Conservation (phyloP, 108 stramenopile species). For the Pseudonitzschia pungens region DNA sequence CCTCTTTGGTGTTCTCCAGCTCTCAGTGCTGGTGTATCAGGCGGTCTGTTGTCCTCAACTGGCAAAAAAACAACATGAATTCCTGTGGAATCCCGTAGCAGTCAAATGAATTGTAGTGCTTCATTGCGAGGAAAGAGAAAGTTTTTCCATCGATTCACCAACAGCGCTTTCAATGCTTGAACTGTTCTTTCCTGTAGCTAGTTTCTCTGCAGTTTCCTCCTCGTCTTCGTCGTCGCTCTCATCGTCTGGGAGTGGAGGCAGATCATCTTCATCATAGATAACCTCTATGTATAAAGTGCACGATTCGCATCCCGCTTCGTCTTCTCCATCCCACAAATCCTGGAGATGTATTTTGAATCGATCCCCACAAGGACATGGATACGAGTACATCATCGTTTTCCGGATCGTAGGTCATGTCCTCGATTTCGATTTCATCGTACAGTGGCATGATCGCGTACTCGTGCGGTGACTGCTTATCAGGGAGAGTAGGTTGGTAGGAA, state of each 20-base stretch:
- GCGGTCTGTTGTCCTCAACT: too few relatives aligned
- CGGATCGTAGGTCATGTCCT: constrained; percentile 92
- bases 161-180: constrained; percentile 1
- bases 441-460: constrained; percentile 61
- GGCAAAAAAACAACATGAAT: too few relatives aligned
- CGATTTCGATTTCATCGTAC: constrained; percentile 96
- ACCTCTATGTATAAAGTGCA: constrained; percentile 92
- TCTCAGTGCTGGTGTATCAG: too few relatives aligned
- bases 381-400: constrained; percentile 75
- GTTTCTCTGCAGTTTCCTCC: not conserved
- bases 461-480: not conserved
- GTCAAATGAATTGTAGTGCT: not conserved
- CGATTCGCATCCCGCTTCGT: constrained; percentile 94
- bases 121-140: constrained; percentile 15
- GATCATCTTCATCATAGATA: constrained; percentile 90
- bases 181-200: not conserved
- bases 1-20: too few relatives aligned
- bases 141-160: not conserved
- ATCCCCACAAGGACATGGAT: constrained; percentile 98
- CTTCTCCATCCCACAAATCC: constrained; percentile 95
- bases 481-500: not conserved
- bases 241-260: constrained; percentile 48
- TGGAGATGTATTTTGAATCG: constrained; percentile 89
- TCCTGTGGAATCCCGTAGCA: too few relatives aligned
- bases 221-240: constrained; percentile 18